Conservation (phyloP, 2,329 filamentous ascomycete species). For the Gliomastix tumulicola region DNA sequence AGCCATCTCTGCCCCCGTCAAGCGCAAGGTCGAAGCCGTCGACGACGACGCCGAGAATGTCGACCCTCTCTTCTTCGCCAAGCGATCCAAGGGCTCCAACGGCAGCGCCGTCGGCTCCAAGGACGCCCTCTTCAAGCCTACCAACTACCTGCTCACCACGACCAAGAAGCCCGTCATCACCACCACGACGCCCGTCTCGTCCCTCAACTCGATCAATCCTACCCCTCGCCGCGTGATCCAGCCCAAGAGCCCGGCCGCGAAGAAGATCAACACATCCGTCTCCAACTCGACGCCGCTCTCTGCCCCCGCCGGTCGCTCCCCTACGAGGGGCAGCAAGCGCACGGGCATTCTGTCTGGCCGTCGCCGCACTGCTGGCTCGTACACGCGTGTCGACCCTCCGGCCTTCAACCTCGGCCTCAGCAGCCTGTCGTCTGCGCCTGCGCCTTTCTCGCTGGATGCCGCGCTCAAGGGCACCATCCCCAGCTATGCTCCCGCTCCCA, state of each 20-base stretch:
- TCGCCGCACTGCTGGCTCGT: conserved; percentile 55
- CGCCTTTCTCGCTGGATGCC: conserved; percentile 79
- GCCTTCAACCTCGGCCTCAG: conserved; percentile 39
- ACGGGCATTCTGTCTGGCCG: conserved; percentile 62
- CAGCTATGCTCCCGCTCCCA: conserved; percentile 37
- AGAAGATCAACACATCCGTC: conserved; percentile 30
- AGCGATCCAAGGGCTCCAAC: conserved; percentile 49
- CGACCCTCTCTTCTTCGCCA: conserved; percentile 49
- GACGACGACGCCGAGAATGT: conserved; percentile 56
- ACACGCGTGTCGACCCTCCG: conserved; percentile 66
- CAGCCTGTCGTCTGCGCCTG: conserved; percentile 24
- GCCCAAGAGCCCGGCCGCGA: conserved; percentile 44
- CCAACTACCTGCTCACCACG: conserved; percentile 33
- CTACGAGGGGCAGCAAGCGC: conserved; percentile 63
- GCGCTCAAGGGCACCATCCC: conserved; percentile 72
- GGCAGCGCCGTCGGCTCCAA: conserved; percentile 26
- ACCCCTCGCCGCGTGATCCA: conserved; percentile 37
- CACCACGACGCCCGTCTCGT: conserved; percentile 16
- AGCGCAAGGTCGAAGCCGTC: conserved; percentile 51
- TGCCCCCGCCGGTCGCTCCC: conserved; percentile 75
- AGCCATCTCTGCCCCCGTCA: conserved; percentile 37
- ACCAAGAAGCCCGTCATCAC: conserved; percentile 22
- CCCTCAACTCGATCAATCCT: conserved; percentile 21
- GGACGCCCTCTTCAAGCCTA: conserved; percentile 39
- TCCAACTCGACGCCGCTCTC: conserved; percentile 47